Evolutionary conservation across 208 protist genomes (phyloP), one percentile per base, ranked within the genome.

Genomic region (Angomonas deanei): DNA sequence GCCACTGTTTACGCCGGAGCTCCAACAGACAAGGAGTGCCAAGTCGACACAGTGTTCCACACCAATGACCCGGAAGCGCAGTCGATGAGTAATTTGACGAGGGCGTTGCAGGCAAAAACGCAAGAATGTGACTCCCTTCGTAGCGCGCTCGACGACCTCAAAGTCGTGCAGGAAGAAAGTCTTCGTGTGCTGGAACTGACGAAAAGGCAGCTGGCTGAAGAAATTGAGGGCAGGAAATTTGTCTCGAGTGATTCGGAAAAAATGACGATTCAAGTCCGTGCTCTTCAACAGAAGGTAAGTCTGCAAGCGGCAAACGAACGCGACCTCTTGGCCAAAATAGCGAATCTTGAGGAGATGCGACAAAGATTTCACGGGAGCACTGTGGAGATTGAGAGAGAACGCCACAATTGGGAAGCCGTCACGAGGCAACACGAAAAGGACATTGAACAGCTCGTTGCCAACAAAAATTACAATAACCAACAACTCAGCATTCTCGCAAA

Each of bases 401-500:
- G 74, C 52, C 60, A 64, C n/a, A 61, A 47, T 0, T 80, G 78
- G 72, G 76, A 86, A 47, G 74, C 72, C 36, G 78, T 83, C 28
- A 58, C 89, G 10, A 72, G 74, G 23, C 79, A 91, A 58, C 88
- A 85, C 54, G 79, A 91, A 66, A 74, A 76, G 19, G 88, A 95
- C 55, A 77, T 95, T 23, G 72, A 82, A 24, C 78, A 88, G 55
- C 76, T 95, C 0, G 65, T 83, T 6, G 69, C 74, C 1, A 85
- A 82, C 24, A 89, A 92, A 65, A 92, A 92, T 54, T 79, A 84
- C 36, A 61, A 70, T 2, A 86, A 86, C 64, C 76, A 86, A 30
- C 85, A 92, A 52, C 67, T 92, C 17, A 70, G 68, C 31, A 54
- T 74, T n/a, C 52, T 92, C 10, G 70, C 82, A 26, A 73, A 69